Evolutionary conservation across 345 rosid species (phyloP).

Genomic region (Arabidopsis suecica): DNA sequence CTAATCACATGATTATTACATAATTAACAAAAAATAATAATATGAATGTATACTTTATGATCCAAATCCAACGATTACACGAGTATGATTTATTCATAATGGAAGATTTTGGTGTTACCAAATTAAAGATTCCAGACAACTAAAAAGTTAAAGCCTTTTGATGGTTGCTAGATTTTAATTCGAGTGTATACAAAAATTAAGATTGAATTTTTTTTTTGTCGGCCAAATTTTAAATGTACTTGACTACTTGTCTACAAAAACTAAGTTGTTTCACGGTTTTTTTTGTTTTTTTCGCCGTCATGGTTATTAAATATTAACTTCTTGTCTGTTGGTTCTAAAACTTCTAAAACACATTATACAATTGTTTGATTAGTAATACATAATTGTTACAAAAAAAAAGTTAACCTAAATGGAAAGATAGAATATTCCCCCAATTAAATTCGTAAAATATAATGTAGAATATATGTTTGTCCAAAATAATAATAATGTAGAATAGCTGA

Average conservation of each 20-base stretch:
- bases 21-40: background rate
- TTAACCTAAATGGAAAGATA: no score
- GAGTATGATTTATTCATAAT: slow-evolving; percentile 12
- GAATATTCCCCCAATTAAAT: no score
- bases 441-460: no score
- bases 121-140: slow-evolving; percentile 26
- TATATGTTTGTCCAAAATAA: no score
- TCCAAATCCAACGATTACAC: slow-evolving; percentile 33
- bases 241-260: background rate
- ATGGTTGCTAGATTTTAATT: slow-evolving; percentile 12
- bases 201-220: background rate
- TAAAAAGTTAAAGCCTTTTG: background rate
- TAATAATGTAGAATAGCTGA: no score
- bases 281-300: no score
- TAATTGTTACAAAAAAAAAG: background rate
- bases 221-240: slow-evolving; percentile 2
- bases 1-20: slow-evolving; percentile 43
- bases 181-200: background rate
- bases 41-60: slow-evolving; percentile 7
- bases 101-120: slow-evolving; percentile 9
- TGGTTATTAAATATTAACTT: background rate
- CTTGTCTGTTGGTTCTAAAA: background rate
- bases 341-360: background rate
- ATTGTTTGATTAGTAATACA: background rate
- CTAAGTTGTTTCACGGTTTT: background rate